Base-by-base conservation (phyloP, 441 rosid species). In the Hura crepitans region DNA sequence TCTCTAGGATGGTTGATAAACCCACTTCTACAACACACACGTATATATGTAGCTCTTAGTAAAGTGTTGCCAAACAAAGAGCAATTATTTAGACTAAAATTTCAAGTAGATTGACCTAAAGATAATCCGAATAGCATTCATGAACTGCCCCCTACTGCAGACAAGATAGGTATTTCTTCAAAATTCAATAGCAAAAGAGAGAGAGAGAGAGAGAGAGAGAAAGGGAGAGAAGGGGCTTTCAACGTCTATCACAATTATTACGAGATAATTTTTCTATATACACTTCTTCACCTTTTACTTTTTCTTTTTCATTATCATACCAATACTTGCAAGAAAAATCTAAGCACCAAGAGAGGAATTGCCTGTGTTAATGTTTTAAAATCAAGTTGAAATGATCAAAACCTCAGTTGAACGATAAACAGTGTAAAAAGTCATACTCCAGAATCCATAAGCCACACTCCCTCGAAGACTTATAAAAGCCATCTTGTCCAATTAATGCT, bases 391-490 rank as follows among this genome's bases (percentile, higher is more conserved):
- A 74, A 30, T 43, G 54, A 63, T 35, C 35, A 74, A 73, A 70
- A 86, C 88, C 88, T 84, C 88, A 64, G 80, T 78, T 28, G 56
- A 81, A 28, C 88, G 84, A 43, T 82, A 81, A 50, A 86, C 81
- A 49, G 70, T 71, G 22, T 63, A 74, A 59, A 86, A 86, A 74
- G 82, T 84, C 78, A 71, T 77, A 74, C 43, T 81, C 83, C 83
- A 77, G 7, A 81, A 68, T 72, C 82, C 88, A 80, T 77, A 69
- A 72, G 87, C 87, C 7, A 68, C 65, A 60, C 80, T 81, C 65
- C 83, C 84, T 59, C 79, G 76, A 62, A 77, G 43, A 66, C 80
- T 73, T 33, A 81, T 61, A 51, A 68, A 83, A 72, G 82, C 82
- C 63, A 83, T 58, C 27, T 75, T 78, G 65, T 81, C 84, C 69